These are phyloP conservation scores for Exophiala xenobiotica DNA, from an alignment of 2,329 filamentous ascomycete species.

Conservation along the genomic window DNA sequence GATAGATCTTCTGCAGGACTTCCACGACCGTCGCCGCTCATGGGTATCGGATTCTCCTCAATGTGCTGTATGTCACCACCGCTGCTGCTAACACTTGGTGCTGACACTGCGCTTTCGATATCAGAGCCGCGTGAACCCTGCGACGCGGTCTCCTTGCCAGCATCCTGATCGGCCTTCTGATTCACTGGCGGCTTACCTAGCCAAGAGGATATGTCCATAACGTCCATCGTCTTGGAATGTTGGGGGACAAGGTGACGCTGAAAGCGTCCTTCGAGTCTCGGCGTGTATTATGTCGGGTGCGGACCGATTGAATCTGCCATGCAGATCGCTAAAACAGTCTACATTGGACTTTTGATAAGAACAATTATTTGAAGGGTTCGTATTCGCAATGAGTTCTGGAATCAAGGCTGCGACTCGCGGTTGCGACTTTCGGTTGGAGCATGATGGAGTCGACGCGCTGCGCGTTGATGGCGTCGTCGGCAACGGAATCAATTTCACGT, in stretches of 20 bases:
- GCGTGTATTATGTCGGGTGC: too few relatives aligned
- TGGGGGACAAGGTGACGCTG: not conserved
- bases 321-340: too few relatives aligned
- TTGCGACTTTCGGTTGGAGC: too few relatives aligned
- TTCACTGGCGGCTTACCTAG: conserved; percentile 24
- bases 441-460: too few relatives aligned
- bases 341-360: too few relatives aligned
- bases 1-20: not conserved
- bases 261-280: not conserved
- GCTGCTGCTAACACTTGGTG: conserved; percentile 3
- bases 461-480: too few relatives aligned
- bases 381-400: too few relatives aligned
- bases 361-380: too few relatives aligned
- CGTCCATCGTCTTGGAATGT: conserved; percentile 10
- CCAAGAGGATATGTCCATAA: conserved; percentile 23
- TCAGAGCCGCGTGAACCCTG: conserved; percentile 1
- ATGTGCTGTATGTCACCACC: conserved; percentile 20
- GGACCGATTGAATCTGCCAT: too few relatives aligned
- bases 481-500: not conserved
- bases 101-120: conserved; percentile 3
- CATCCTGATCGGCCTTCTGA: not conserved
- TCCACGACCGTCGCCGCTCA: not conserved
- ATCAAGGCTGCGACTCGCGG: too few relatives aligned
- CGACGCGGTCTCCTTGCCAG: not conserved
- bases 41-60: not conserved